Base-by-base conservation (phyloP, 2,329 filamentous ascomycete genomes). In the Knufia petricola region DNA sequence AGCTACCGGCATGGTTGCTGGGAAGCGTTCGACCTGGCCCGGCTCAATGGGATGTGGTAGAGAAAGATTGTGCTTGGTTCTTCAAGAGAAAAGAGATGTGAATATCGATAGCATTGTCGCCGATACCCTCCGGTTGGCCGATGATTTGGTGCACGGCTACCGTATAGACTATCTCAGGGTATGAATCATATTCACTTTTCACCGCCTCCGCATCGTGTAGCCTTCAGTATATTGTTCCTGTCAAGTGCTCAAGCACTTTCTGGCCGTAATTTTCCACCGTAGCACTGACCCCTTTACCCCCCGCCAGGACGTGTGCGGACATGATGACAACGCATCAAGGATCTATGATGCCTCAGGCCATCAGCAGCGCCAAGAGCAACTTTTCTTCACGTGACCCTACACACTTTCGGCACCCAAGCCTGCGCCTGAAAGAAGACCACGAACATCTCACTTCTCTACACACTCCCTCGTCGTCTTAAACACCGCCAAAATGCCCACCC, bases 1-100 rank as follows among this genome's bases (percentile, higher is more conserved):
- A 95, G 68, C 66, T 98, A 56, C 92, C 92, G 0, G 81, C 77
- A 1, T 98, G 92, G 92, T 96, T 98, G 60, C 76, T 76, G 56
- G 78, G 75, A 9, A 87, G 85, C 30, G 66, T 94, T 48, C 70
- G 68, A 13, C 68, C 74, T 57, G 68, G 76, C 60, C 71, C 69
- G 54, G 71, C 70, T 4, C 20, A 15, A n/a, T 67, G 84, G 56
- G 73, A 72, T 17, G 73, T 73, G 52, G 62, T 84, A 60, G 81
- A 84, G 77, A 73, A 73, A 1, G 68, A 69, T 4, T 59, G 82
- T 55, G 71, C 72, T 8, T 61, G 60, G 0, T 85, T 84, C 57
- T 84, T 84, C 58, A 24, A 32, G 4, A 17, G 24, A 10, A 47
- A 38, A 24, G 13, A 21, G n/a, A 41, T 10, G 10, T 41, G 20